phyloP scores from a whole-genome alignment of 1,284 basidiomycete genomes.

The Trametes polyzona region DNA sequence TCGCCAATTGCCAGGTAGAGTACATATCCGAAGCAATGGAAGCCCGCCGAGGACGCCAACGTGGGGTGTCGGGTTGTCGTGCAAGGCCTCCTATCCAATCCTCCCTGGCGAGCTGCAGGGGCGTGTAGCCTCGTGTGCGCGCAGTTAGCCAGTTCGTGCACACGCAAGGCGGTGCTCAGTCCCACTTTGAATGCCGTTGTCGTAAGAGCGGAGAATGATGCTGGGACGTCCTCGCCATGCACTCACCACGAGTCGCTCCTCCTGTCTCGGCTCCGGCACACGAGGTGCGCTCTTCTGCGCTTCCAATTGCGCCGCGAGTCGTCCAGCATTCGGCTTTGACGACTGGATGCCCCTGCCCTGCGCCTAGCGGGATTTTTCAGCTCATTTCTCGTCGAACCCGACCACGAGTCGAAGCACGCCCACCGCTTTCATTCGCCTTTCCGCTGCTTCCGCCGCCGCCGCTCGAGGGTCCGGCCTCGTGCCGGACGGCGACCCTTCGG shows the following conservation, averaged over 20 bases:
- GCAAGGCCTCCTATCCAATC: neutral
- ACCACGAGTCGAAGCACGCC: slow-evolving; percentile 33
- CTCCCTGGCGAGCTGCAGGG: neutral
- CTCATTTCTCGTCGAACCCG: slow-evolving; percentile 24
- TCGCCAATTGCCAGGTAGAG: neutral
- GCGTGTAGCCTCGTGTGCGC: slow-evolving; percentile 9
- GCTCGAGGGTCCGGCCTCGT: slow-evolving; percentile 50
- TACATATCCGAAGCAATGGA: slow-evolving; percentile 5
- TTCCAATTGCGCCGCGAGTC: slow-evolving; percentile 59
- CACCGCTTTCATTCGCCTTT: slow-evolving; percentile 65
- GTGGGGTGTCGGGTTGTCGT: slow-evolving; percentile 22
- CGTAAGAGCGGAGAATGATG: slow-evolving; percentile 17
- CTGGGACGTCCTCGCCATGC: slow-evolving; percentile 27
- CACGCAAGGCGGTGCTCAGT: slow-evolving; percentile 22
- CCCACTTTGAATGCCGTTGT: slow-evolving; percentile 31
- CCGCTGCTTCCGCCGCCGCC: slow-evolving; percentile 73
- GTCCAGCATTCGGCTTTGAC: slow-evolving; percentile 69
- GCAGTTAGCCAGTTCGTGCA: slow-evolving; percentile 10
- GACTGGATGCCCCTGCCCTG: slow-evolving; percentile 60
- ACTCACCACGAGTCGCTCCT: slow-evolving; percentile 67
- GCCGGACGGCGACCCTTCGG: slow-evolving; percentile 10
- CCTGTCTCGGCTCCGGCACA: slow-evolving; percentile 52
- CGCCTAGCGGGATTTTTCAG: slow-evolving; percentile 40
- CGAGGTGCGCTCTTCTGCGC: slow-evolving; percentile 52
- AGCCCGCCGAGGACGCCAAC: slow-evolving; percentile 4